These are phyloP conservation scores for Naegleria fowleri DNA, from an alignment of 208 protist genomes.

Conservation along the genomic window DNA sequence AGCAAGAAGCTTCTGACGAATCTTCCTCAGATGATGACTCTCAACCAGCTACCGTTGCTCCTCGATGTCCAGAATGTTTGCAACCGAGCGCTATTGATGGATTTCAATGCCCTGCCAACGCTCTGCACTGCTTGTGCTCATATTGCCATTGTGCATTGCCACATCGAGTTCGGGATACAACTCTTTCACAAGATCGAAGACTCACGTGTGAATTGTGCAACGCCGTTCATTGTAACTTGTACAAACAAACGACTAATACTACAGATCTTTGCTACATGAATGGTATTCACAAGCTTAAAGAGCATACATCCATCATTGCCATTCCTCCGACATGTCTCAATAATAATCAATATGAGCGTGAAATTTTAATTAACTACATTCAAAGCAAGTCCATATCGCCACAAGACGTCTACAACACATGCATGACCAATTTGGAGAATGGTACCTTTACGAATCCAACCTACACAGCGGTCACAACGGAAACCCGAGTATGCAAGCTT, in stretches of 20 bases:
- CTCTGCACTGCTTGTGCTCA: conserved; percentile 53
- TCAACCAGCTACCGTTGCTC: background rate
- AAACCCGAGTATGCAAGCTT: conserved; percentile 53
- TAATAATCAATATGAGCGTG: background rate
- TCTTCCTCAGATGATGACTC: background rate
- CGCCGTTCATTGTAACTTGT: conserved; percentile 63
- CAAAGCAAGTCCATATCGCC: background rate
- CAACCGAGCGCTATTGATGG: conserved; percentile 46
- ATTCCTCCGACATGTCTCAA: background rate
- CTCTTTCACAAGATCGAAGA: conserved; percentile 37
- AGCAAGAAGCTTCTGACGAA: background rate
- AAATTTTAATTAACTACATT: background rate
- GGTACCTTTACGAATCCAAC: background rate
- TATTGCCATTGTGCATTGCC: background rate
- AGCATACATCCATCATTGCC: background rate
- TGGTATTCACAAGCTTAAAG: background rate
- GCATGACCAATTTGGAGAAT: background rate
- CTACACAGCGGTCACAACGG: background rate
- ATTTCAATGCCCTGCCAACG: conserved; percentile 56
- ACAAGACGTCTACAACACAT: background rate
- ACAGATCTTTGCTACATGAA: background rate
- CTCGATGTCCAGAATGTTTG: background rate
- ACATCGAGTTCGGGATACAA: background rate
- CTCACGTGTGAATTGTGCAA: conserved; percentile 70
- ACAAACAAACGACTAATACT: conserved; percentile 38